Base-by-base conservation (phyloP, 345 rosid species). In the Ceriops tagal region DNA sequence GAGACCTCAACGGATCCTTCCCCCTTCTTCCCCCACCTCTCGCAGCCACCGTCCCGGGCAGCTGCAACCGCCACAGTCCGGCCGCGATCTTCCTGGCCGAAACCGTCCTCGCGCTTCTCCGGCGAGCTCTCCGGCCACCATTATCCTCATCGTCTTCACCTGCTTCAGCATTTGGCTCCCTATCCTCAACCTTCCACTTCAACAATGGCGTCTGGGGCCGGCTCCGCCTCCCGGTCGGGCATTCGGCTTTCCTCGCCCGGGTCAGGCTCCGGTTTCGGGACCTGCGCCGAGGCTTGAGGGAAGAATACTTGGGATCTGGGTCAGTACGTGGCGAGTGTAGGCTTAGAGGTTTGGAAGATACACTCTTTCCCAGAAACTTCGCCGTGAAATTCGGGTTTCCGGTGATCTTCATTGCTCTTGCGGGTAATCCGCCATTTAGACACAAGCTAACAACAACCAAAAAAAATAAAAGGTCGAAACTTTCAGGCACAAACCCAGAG, bases 81-180 rank as follows among this genome's bases (percentile, higher is more conserved):
- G 97, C 92, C 4, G 92, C 97, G 16, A 95, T 88, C 83, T 86
- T 95, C 87, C 99, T 83, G 60, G 89, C 93, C 35, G 99, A 95
- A 3, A 86, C 87, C 0, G 69, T 70, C 5, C 65, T 66, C 0
- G 74, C 77, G 4, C 64, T 71, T 67, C 80, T 81, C 68, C 85
- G 76, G 2, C 83, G 77, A 20, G 75, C 76, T 11, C 64, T 73
- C 39, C 75, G 53, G 30, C 6, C 82, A 56, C 57, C 78, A 35
- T 72, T 53, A 39, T 73, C 81, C 46, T 75, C 84, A 10, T n/a
- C 32, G 35, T 72, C 87, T 22, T 82, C 85, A 11, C 52, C 78
- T 26, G 9, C 37, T 34, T 57, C 82, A 55, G 35, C 77, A n/a
- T 52, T 69, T 20, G 71, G 81, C 58, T 72, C 82, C 39, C 69